These are phyloP conservation scores for Aspergillus fructus DNA, from an alignment of 2,329 filamentous ascomycete genomes.

Conservation along the genomic window DNA sequence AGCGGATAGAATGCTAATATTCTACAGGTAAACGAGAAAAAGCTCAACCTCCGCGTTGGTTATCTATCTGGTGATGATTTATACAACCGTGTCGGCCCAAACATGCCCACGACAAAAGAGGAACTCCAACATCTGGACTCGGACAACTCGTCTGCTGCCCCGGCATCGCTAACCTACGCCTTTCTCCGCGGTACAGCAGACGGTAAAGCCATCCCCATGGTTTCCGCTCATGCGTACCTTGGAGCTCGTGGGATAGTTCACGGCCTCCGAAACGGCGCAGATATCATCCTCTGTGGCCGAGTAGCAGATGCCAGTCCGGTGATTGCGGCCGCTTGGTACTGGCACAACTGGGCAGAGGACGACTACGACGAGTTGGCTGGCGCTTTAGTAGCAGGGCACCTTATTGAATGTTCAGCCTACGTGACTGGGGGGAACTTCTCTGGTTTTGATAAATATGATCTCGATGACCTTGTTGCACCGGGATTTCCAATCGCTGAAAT, in stretches of 20 bases:
- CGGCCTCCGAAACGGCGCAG: constrained; percentile 44
- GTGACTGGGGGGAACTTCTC: constrained; percentile 57
- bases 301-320: constrained; percentile 54
- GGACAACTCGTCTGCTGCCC: constrained; percentile 36
- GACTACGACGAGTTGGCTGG: constrained; percentile 53
- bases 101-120: constrained; percentile 32
- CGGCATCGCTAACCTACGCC: constrained; percentile 38
- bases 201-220: constrained; percentile 46
- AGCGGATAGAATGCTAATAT: neutral
- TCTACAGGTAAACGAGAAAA: constrained; percentile 33
- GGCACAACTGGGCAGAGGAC: constrained; percentile 52
- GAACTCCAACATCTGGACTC: constrained; percentile 44
- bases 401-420: constrained; percentile 57
- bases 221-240: constrained; percentile 49
- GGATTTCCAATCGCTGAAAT: constrained; percentile 54
- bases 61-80: constrained; percentile 50
- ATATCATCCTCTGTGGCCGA: constrained; percentile 52
- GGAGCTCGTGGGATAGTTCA: constrained; percentile 51
- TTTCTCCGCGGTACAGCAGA: constrained; percentile 34
- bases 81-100: constrained; percentile 30
- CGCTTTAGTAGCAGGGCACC: constrained; percentile 52
- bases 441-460: constrained; percentile 43
- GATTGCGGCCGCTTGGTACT: constrained; percentile 58
- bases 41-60: constrained; percentile 42
- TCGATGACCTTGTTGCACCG: constrained; percentile 45